Evolutionary conservation across 495 filamentous ascomycete species (phyloP), one percentile per base, ranked within the genome.

Genomic region (Alectoria sarmentosa): DNA sequence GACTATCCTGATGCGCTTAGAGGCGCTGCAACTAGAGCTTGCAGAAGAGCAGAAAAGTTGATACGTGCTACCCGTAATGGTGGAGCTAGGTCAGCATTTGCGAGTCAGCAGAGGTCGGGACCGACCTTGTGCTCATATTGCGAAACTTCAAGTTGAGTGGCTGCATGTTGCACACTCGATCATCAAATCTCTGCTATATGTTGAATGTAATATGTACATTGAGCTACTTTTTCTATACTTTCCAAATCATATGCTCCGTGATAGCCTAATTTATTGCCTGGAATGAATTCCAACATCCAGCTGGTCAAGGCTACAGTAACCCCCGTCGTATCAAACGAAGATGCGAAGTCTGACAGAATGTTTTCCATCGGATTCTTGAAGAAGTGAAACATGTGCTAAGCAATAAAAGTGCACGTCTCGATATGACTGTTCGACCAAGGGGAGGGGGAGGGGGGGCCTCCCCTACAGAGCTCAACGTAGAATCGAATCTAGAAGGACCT

Each of bases 191-290:
- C 21, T 15, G 28, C 30, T 32, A 9, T 30, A 9, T 21, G 17
- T 34, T 34, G 52, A 55, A 55, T 21, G 17, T 34, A 55, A 55
- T 55, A 55, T 55, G 52, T 55, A 55, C 52, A 55, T 32, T 21
- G 28, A 36, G 49, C 48, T 0, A 11, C 14, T 54, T 32, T 4
- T 19, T 28, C 15, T 14, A 54, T 10, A 15, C 49, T 32, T 54
- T 54, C 28, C 28, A 30, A 54, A 13, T 32, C 49, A 14, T 17
- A 32, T 30, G 49, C 28, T 19, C 46, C 46, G 49, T 30, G 14
- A 32, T 55, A 19, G 28, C 6, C 30, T 30, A 19, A 36, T 3
- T 34, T 8, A n/a, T 21, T 15, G 11, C 15, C 30, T 9, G 21
- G 30, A 9, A 55, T 1, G 15, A 55, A 34, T 21, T 55, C 10